phyloP scores from a whole-genome alignment of 2,329 filamentous ascomycete species.

The Diaporthe ampelina region DNA sequence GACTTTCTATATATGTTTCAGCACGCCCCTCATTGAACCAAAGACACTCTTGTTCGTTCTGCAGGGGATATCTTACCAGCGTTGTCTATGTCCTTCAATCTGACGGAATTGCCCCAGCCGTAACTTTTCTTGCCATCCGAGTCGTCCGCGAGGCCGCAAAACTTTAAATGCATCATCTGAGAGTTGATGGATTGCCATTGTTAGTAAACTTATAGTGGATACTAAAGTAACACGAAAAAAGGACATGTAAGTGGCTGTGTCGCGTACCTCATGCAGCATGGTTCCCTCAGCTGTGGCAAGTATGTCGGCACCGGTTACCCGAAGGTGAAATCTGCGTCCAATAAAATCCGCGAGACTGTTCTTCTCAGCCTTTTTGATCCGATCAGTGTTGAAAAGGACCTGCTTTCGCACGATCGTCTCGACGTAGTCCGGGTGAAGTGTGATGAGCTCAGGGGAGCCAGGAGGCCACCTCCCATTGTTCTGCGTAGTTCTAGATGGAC shows the following conservation, averaged over 20 bases:
- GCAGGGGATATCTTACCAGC: constrained; percentile 11
- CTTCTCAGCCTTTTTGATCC: constrained; percentile 7
- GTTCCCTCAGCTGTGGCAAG: constrained; percentile 1
- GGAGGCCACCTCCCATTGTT: constrained; percentile 13
- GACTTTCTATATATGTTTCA: constrained; percentile 14
- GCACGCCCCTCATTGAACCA: neutral
- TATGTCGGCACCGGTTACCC: neutral
- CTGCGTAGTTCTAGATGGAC: constrained; percentile 14
- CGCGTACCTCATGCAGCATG: constrained; percentile 9
- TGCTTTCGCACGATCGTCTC: neutral
- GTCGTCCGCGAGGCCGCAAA: constrained; percentile 13
- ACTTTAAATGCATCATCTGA: constrained; percentile 21
- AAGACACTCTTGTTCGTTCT: neutral
- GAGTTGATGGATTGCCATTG: neutral
- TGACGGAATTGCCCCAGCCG: constrained; percentile 5
- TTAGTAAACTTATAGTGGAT: neutral
- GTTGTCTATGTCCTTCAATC: constrained; percentile 9
- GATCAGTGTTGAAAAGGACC: constrained; percentile 14
- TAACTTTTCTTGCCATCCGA: neutral
- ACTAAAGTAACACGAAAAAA: neutral
- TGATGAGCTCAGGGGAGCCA: constrained; percentile 3
- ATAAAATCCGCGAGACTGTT: constrained; percentile 9
- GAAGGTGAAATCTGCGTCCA: neutral
- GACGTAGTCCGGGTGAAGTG: constrained; percentile 14
- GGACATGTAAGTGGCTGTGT: constrained; percentile 8